Percentiles rank a stretch among this genome's conserved stretches.
Evolutionary conservation across 176 grass and related monocot species (phyloP).

Genomic region (Triticum timopheevii): DNA sequence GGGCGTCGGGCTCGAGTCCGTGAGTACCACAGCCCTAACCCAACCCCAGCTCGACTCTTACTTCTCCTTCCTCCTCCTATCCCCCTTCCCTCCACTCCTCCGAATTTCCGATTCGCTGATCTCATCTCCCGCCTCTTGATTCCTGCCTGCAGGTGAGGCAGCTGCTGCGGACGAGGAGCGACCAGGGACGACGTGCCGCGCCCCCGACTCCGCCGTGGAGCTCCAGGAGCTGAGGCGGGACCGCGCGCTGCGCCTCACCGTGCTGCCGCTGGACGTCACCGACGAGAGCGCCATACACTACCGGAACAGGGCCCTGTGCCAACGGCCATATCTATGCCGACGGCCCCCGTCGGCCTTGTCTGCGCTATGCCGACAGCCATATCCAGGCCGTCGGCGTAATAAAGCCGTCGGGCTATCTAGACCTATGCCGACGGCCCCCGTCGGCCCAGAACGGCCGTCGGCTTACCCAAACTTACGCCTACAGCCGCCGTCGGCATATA

Average conservation of each 20-base stretch:
- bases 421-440: too few relatives aligned
- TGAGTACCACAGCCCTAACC: conserved; percentile 18
- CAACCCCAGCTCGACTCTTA: neutral
- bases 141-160: neutral
- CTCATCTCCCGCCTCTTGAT: neutral
- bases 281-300: conserved; percentile 64
- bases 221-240: conserved; percentile 50
- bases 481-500: too few relatives aligned
- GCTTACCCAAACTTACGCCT: too few relatives aligned
- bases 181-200: conserved; percentile 12
- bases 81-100: neutral
- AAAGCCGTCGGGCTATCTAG: too few relatives aligned
- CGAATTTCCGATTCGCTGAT: neutral
- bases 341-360: too few relatives aligned
- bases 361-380: too few relatives aligned
- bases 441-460: too few relatives aligned
- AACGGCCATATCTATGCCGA: too few relatives aligned
- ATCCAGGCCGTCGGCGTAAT: too few relatives aligned
- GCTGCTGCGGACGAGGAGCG: conserved; percentile 47
- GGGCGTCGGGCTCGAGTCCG: conserved; percentile 79
- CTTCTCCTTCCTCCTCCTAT: neutral
- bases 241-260: conserved; percentile 44
- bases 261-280: conserved; percentile 64
- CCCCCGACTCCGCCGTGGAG: conserved; percentile 39
- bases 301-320: too few relatives aligned